A percentile compares a stretch with the other conserved stretches of the same genome.
Evolutionary conservation across 768 basidiomycete genomes (phyloP).

Genomic region (Lactifluus volemus): DNA sequence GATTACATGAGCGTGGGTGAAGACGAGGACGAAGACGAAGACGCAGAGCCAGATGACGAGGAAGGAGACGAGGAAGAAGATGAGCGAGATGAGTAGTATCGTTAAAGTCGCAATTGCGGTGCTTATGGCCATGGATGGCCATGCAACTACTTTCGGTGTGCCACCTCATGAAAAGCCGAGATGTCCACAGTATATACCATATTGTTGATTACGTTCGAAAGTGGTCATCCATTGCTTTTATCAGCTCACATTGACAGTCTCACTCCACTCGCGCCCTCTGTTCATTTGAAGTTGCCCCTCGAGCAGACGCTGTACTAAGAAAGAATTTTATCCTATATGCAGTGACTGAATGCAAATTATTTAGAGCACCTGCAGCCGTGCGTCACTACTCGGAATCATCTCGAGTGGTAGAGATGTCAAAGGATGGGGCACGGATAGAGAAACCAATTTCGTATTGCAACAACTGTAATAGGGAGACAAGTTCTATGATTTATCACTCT

Average conservation of each 20-base stretch:
- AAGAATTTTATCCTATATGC: not conserved
- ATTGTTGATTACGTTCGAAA: not conserved
- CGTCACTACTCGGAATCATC: not conserved
- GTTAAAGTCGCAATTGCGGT: not conserved
- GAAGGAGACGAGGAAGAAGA: conserved; percentile 1
- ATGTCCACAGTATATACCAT: not conserved
- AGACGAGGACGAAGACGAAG: conserved; percentile 6
- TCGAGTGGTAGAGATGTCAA: not conserved
- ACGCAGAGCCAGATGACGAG: conserved; percentile 1
- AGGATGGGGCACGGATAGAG: not conserved
- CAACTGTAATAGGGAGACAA: not conserved
- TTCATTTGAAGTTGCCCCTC: too few relatives aligned
- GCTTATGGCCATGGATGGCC: not conserved
- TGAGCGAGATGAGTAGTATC: too few relatives aligned
- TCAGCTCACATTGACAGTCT: too few relatives aligned
- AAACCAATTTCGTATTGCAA: not conserved
- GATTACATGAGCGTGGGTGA: conserved; percentile 17
- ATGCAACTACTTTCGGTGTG: too few relatives aligned
- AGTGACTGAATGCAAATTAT: not conserved
- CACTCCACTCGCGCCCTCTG: too few relatives aligned
- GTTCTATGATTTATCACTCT: conserved; percentile 14
- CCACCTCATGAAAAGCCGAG: not conserved
- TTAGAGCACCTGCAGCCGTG: not conserved
- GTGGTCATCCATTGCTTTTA: not conserved
- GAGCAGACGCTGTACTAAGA: not conserved